Evolutionary conservation across 2,329 filamentous ascomycete genomes (phyloP), one percentile per base, ranked within the genome.

Genomic region (Cladosporium phlei): DNA sequence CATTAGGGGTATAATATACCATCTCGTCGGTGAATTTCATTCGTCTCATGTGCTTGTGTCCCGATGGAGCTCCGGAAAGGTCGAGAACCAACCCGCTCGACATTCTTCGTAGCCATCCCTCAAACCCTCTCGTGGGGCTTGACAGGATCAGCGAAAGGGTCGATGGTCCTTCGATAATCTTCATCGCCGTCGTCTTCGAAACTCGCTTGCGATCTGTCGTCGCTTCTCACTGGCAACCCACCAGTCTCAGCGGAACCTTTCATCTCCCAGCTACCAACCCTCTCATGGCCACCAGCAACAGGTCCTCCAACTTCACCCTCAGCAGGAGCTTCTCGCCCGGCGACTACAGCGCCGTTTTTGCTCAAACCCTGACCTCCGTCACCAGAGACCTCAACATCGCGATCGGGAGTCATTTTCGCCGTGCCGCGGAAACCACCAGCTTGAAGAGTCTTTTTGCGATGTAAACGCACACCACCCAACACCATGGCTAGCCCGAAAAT

Each of bases 191-290:
- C 68, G 6, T 67, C 68, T 45, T 74, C 71, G 49, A 73, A 70
- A 52, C 71, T 74, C 42, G 63, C 66, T 54, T 66, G 63, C 47
- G 56, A 44, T 53, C 58, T 65, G 55, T 48, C 50, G 20, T 30
- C 58, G 53, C 25, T 51, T 59, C 39, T 61, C 5, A 14, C 44
- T 25, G 44, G 38, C 24, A 59, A 25, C 14, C n/a, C 17, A 29
- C 30, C 33, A 5, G 24, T 25, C 19, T 60, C n/a, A 46, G 59
- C 59, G 14, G 61, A 56, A 34, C 65, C 54, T 44, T 68, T 68
- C 61, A 80, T 60, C 58, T 80, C 78, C 78, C 78, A 81, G 50
- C 77, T 80, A 1, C 75, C 77, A 14, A 73, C 66, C 33, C 77
- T 64, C 61, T 79, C 77, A 57, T 79, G 72, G 2, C 69, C 64